Percentiles rank a stretch among this genome's conserved stretches.
phyloP scores from a whole-genome alignment of 2,329 filamentous ascomycete genomes.

The Penicillium expansum region DNA sequence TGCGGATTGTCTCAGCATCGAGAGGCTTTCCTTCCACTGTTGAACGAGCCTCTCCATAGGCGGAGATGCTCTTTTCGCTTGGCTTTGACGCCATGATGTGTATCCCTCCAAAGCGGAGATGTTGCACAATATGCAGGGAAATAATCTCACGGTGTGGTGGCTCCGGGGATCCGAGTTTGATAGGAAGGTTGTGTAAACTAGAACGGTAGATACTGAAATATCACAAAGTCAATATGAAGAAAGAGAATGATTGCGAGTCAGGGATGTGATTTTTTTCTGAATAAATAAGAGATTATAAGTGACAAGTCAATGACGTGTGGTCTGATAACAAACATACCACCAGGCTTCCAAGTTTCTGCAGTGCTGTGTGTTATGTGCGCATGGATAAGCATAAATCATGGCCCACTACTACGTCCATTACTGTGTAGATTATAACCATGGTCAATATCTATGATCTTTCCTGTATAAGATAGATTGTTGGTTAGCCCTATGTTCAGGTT shows the following conservation, averaged over 20 bases:
- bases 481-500: neutral
- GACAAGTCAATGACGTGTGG: conserved; percentile 6
- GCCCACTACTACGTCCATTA: neutral
- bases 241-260: neutral
- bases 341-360: neutral
- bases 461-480: too few relatives aligned
- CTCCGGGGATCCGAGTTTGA: neutral
- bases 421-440: too few relatives aligned
- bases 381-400: neutral
- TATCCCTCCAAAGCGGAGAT: neutral
- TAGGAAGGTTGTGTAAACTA: neutral
- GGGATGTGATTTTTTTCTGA: too few relatives aligned
- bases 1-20: conserved; percentile 62
- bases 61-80: conserved; percentile 57
- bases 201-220: neutral
- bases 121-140: neutral
- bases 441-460: too few relatives aligned
- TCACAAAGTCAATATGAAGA: neutral
- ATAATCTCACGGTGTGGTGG: neutral
- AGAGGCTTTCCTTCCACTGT: conserved; percentile 63
- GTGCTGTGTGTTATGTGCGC: neutral
- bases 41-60: conserved; percentile 64
- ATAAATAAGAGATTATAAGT: neutral
- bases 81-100: conserved; percentile 22
- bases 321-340: neutral